phyloP scores from a whole-genome alignment of 805 yeast species.

The Zygoascus ofunaensis region DNA sequence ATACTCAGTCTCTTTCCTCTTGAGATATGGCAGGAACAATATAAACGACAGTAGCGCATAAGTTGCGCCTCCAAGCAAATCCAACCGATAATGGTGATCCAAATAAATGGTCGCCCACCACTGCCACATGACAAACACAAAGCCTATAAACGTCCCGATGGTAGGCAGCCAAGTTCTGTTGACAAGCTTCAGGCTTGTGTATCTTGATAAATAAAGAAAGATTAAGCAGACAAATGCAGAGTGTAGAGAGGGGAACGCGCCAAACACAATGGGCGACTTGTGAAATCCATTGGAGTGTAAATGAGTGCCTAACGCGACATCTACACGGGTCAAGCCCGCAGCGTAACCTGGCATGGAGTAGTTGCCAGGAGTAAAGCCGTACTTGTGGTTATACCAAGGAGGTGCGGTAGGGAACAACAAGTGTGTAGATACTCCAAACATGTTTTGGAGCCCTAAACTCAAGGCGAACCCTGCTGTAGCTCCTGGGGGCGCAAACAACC shows the following conservation, averaged over 20 bases:
- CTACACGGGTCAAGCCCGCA: constrained; percentile 62
- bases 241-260: constrained; percentile 37
- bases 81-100: constrained; percentile 65
- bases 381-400: constrained; percentile 59
- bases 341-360: constrained; percentile 62
- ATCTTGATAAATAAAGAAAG: constrained; percentile 37
- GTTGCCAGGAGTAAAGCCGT: constrained; percentile 49
- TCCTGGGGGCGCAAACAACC: constrained; percentile 61
- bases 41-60: constrained; percentile 42
- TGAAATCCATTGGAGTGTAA: constrained; percentile 55
- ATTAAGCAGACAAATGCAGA: constrained; percentile 26
- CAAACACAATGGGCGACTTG: constrained; percentile 60
- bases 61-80: constrained; percentile 45
- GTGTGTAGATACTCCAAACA: constrained; percentile 53
- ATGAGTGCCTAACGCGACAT: constrained; percentile 52
- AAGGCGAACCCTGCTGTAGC: constrained; percentile 43
- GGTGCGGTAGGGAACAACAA: constrained; percentile 61
- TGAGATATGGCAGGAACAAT: constrained; percentile 31
- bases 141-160: constrained; percentile 25
- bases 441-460: constrained; percentile 53
- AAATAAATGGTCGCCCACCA: constrained; percentile 73
- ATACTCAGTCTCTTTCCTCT: constrained; percentile 31
- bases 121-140: constrained; percentile 43
- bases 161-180: constrained; percentile 1
- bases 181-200: constrained; percentile 27